phyloP scores from a whole-genome alignment of 2,329 filamentous ascomycete species.

The Tolypocladium cylindrosporum region DNA sequence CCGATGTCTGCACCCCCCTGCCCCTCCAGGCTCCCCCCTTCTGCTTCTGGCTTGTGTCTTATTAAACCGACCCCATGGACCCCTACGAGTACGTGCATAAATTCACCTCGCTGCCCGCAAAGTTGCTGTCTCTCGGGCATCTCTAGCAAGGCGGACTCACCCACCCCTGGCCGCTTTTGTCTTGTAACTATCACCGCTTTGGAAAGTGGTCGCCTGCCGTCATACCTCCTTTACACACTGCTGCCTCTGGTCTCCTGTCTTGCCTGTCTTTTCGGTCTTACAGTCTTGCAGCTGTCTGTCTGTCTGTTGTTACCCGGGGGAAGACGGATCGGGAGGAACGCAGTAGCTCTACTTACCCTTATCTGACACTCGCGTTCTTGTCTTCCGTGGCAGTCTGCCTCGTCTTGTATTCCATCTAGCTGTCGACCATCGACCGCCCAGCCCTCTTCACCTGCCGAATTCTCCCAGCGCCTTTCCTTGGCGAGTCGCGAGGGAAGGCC shows the following conservation, averaged over 20 bases:
- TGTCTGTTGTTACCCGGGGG: background rate
- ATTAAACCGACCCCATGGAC: background rate
- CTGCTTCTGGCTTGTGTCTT: background rate
- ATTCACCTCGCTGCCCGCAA: background rate
- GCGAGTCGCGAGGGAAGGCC: background rate
- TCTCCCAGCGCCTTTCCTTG: background rate
- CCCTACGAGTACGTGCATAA: background rate
- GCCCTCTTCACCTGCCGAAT: background rate
- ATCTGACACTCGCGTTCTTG: constrained; percentile 9
- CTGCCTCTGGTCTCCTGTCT: background rate
- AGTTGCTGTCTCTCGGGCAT: background rate
- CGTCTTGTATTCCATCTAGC: constrained; percentile 1
- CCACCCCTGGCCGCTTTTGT: background rate
- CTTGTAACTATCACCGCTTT: background rate
- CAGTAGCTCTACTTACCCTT: constrained; percentile 12
- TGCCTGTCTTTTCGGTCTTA: background rate
- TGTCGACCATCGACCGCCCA: constrained; percentile 1
- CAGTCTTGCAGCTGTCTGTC: background rate
- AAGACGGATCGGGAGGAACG: constrained; percentile 4
- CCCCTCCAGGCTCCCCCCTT: background rate
- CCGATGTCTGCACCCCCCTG: background rate
- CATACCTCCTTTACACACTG: background rate
- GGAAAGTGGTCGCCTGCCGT: background rate
- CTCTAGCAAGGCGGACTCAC: background rate
- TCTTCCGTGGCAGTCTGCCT: constrained; percentile 6